Evolutionary conservation across 768 basidiomycete genomes (phyloP), one percentile per base, ranked within the genome.

Genomic region (Agaricus blazei): DNA sequence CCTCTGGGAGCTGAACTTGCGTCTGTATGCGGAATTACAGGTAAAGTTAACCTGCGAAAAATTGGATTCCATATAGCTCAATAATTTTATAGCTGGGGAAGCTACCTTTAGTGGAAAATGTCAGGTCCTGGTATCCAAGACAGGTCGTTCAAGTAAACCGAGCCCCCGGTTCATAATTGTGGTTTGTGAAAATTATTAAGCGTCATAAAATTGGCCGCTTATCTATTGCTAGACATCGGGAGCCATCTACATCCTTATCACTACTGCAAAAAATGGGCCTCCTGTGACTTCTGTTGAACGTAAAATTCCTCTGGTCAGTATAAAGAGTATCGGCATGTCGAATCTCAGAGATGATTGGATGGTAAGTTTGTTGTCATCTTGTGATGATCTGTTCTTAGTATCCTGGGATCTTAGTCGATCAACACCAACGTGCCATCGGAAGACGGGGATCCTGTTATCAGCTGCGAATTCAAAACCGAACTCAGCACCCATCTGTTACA

Each of bases 381-480:
- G 19, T 24, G 14, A 11, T 36, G 50, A 26, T 52, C 1, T 11
- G 15, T 23, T 11, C 11, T 6, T 11, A 29, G 26, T 23, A 42
- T 49, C 29, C 36, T 49, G 8, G 31, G 3, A 43, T 27, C 37
- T 43, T 59, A 93, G 93, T 82, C 79, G 1, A 70, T 98, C 65
- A 95, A 95, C 64, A 81, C 82, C 44, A 83, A 79, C 53, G 75
- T 49, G 7, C 60, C 79, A 8, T 84, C 87, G 15, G 95, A 98
- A 68, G 96, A 98, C 67, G 96, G 95, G 29, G 97, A 99, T 65
- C 94, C 96, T 0, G 76, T 98, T 56, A 79, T 99, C 65, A 88
- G 83, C 59, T 94, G 90, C 62, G 78, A 85, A 59, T 95, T 98
- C 82, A 99, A 99, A 80, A 98, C 97, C 0, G 97, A 99, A 66